Percentiles rank a stretch among this genome's conserved stretches.
These are phyloP conservation scores for Truncatella angustata DNA, from an alignment of 2,329 filamentous ascomycete species.

Conservation along the genomic window DNA sequence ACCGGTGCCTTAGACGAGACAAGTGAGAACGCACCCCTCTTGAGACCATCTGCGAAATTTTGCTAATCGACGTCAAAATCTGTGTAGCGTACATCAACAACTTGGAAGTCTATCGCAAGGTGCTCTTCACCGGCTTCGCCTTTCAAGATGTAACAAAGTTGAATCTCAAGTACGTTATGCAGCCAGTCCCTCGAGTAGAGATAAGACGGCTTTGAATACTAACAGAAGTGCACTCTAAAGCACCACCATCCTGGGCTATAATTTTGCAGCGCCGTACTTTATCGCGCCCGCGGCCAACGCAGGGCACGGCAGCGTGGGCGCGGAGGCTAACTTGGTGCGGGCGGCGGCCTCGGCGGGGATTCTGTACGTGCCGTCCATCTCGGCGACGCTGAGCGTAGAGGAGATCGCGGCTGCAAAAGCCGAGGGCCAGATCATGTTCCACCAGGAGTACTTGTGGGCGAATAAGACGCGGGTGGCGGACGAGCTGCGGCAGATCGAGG, in stretches of 20 bases:
- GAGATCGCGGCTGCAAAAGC: slow-evolving; percentile 35
- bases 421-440: slow-evolving; percentile 14
- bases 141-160: slow-evolving; percentile 30
- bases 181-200: too few species aligned
- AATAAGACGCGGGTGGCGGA: slow-evolving; percentile 12
- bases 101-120: slow-evolving; percentile 35
- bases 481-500: slow-evolving; percentile 12
- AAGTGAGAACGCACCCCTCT: slow-evolving; percentile 55
- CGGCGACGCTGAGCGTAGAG: slow-evolving; percentile 27
- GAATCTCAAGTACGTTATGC: slow-evolving; percentile 20
- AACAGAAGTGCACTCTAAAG: slow-evolving; percentile 23
- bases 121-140: slow-evolving; percentile 31
- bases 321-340: slow-evolving; percentile 48
- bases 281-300: slow-evolving; percentile 48
- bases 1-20: slow-evolving; percentile 55
- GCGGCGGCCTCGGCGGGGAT: slow-evolving; percentile 45
- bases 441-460: slow-evolving; percentile 28
- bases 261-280: slow-evolving; percentile 54
- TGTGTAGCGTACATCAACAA: slow-evolving; percentile 43
- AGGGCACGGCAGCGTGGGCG: slow-evolving; percentile 40
- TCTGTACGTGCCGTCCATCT: slow-evolving; percentile 42
- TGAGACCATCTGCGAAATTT: slow-evolving; percentile 47
- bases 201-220: too few species aligned
- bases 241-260: slow-evolving; percentile 51
- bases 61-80: slow-evolving; percentile 49